Percentiles rank a stretch among this genome's conserved stretches.
Evolutionary conservation across 2,329 filamentous ascomycete species (phyloP).

Genomic region (Hysterium pulicare): DNA sequence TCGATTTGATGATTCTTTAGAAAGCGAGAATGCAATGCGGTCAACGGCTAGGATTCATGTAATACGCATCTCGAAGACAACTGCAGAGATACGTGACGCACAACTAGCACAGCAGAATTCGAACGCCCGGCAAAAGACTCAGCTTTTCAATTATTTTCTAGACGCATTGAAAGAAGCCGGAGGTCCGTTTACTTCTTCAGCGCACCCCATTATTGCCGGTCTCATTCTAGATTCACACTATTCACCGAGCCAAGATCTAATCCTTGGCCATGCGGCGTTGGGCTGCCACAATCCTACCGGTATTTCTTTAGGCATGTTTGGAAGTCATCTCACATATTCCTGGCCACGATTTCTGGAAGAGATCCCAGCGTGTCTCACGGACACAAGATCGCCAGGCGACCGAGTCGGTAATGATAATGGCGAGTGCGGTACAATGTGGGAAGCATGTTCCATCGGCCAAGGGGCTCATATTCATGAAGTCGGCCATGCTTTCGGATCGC

Average conservation of each 20-base stretch:
- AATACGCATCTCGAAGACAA: constrained; percentile 21
- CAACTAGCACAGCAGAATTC: constrained; percentile 21
- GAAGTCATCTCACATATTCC: constrained; percentile 25
- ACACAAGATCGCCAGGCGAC: constrained; percentile 36
- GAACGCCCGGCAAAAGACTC: constrained; percentile 8
- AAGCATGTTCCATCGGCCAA: constrained; percentile 44
- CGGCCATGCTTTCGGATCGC: constrained; percentile 36
- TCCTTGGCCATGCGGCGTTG: constrained; percentile 23
- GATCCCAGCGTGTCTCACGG: constrained; percentile 26
- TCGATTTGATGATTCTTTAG: constrained; percentile 8
- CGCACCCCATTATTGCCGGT: constrained; percentile 26
- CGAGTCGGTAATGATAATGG: constrained; percentile 28
- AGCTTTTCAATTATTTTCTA: constrained; percentile 19
- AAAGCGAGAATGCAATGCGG: constrained; percentile 17
- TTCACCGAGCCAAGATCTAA: constrained; percentile 16
- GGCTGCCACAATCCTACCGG: constrained; percentile 23
- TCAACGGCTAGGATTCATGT: constrained; percentile 26
- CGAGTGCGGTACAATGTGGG: constrained; percentile 44
- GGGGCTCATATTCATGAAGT: constrained; percentile 37
- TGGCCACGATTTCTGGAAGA: constrained; percentile 31
- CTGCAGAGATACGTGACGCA: constrained; percentile 18
- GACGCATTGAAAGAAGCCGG: constrained; percentile 22
- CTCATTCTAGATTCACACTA: constrained; percentile 31
- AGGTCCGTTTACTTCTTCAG: constrained; percentile 20
- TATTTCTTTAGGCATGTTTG: constrained; percentile 24